Conservation (phyloP, 1,284 basidiomycete species). For the Inonotus hispidus region DNA sequence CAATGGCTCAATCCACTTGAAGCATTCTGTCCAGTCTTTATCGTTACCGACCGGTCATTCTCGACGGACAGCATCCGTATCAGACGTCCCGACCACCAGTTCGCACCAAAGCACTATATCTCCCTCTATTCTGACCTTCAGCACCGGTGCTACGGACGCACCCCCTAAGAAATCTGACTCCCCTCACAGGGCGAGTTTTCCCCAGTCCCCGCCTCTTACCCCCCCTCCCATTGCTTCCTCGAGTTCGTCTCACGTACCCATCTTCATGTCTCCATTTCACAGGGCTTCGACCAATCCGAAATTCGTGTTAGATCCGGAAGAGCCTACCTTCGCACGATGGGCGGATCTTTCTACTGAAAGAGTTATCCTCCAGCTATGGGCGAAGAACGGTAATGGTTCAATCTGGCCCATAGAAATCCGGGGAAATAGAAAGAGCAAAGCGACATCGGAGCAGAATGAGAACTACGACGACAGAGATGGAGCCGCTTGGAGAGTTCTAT, state of each 20-base stretch:
- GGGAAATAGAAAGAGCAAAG: conserved; percentile 23
- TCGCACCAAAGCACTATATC: neutral
- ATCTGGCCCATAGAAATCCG: conserved; percentile 43
- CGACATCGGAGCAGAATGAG: conserved; percentile 20
- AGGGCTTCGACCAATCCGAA: conserved; percentile 70
- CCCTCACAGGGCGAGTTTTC: conserved; percentile 9
- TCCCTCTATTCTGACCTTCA: neutral
- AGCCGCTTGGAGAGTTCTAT: conserved; percentile 55
- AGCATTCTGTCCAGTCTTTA: neutral
- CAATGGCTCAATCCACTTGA: neutral
- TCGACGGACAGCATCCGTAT: conserved; percentile 9
- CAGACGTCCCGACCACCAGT: neutral
- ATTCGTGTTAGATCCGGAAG: conserved; percentile 52
- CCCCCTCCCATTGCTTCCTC: conserved; percentile 10
- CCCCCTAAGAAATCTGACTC: neutral
- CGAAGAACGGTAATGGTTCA: conserved; percentile 30
- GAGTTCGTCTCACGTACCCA: conserved; percentile 33
- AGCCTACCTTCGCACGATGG: conserved; percentile 41
- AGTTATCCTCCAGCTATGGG: conserved; percentile 58
- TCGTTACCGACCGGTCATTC: neutral
- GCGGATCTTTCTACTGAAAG: conserved; percentile 43
- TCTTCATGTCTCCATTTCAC: conserved; percentile 69
- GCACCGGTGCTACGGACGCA: neutral
- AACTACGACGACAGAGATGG: conserved; percentile 14
- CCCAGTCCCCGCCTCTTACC: conserved; percentile 19